Percentiles rank a stretch among this genome's conserved stretches.
Conservation (phyloP, 2,329 filamentous ascomycete genomes). For the Ophiostoma triangulosporum region DNA sequence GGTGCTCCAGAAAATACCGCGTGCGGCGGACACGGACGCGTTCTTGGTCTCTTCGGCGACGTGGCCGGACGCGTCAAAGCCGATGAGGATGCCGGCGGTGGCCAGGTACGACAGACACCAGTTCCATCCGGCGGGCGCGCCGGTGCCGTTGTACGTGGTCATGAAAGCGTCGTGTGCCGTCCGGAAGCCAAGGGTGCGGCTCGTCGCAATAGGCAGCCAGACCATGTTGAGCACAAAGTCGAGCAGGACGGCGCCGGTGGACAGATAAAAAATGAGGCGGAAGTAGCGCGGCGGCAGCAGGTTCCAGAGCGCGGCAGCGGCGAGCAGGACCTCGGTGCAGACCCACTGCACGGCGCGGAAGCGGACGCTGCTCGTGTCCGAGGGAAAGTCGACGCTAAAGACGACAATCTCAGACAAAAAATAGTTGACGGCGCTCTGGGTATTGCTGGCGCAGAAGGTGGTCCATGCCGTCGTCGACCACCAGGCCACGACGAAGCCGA, state of each 20-base stretch:
- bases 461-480: slow-evolving; percentile 12
- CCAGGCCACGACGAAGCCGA: slow-evolving; percentile 25
- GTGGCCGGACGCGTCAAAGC: slow-evolving; percentile 11
- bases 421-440: slow-evolving; percentile 11
- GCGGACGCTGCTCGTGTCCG: slow-evolving; percentile 3
- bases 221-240: slow-evolving; percentile 12
- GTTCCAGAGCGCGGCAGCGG: slow-evolving; percentile 7
- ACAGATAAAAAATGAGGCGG: slow-evolving; percentile 8
- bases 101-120: slow-evolving; percentile 12
- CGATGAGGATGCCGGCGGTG: slow-evolving; percentile 10
- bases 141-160: slow-evolving; percentile 12
- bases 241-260: slow-evolving; percentile 6
- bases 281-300: slow-evolving; percentile 10
- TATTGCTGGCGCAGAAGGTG: slow-evolving; percentile 12
- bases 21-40: slow-evolving; percentile 6
- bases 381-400: slow-evolving; percentile 8
- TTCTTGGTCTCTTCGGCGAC: slow-evolving; percentile 13
- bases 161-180: slow-evolving; percentile 10
- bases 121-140: slow-evolving; percentile 10
- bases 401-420: slow-evolving; percentile 9
- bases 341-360: slow-evolving; percentile 12
- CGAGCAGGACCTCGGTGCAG: slow-evolving; percentile 11
- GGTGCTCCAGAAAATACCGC: slow-evolving; percentile 12
- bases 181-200: slow-evolving; percentile 8
- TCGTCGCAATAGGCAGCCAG: slow-evolving; percentile 10